Evolutionary conservation across 2,329 filamentous ascomycete genomes (phyloP).

Genomic region (Juglanconis juglandina): DNA sequence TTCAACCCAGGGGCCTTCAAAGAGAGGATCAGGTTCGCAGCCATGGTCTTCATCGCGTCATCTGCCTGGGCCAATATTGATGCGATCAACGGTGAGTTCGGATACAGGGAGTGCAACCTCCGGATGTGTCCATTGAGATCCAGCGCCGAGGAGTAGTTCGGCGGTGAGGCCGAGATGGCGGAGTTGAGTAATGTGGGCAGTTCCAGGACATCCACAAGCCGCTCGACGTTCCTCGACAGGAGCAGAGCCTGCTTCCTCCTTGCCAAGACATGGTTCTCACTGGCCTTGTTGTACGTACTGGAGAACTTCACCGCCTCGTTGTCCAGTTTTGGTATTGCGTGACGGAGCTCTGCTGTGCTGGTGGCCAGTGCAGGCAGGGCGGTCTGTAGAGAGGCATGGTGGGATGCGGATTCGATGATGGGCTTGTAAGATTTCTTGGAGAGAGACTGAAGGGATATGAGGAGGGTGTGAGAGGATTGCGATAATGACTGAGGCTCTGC

Average conservation of each 20-base stretch:
- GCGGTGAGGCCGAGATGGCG: slow-evolving; percentile 61
- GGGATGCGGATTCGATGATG: slow-evolving; percentile 75
- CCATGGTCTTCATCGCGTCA: slow-evolving; percentile 83
- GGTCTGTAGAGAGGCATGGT: slow-evolving; percentile 69
- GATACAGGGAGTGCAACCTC: slow-evolving; percentile 77
- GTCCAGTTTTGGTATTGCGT: slow-evolving; percentile 76
- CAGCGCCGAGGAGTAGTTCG: slow-evolving; percentile 83
- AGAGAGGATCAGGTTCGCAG: slow-evolving; percentile 73
- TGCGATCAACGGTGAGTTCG: slow-evolving; percentile 69
- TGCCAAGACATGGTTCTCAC: slow-evolving; percentile 66
- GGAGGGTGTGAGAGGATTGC: slow-evolving; percentile 74
- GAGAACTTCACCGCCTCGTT: slow-evolving; percentile 76
- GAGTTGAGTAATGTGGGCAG: slow-evolving; percentile 82
- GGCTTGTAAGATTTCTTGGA: slow-evolving; percentile 85
- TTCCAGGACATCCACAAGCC: slow-evolving; percentile 86
- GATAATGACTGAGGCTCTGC: slow-evolving; percentile 77
- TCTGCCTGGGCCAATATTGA: slow-evolving; percentile 77
- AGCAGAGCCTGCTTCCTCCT: slow-evolving; percentile 76
- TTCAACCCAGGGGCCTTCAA: slow-evolving; percentile 78
- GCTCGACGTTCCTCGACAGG: slow-evolving; percentile 80
- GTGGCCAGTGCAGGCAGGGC: slow-evolving; percentile 68
- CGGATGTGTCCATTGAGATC: slow-evolving; percentile 94
- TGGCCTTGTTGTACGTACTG: slow-evolving; percentile 72
- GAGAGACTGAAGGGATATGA: slow-evolving; percentile 80
- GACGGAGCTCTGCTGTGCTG: slow-evolving; percentile 63